Evolutionary conservation across 2,329 filamentous ascomycete genomes (phyloP).

Genomic region (Sphaerulina vaccinii): DNA sequence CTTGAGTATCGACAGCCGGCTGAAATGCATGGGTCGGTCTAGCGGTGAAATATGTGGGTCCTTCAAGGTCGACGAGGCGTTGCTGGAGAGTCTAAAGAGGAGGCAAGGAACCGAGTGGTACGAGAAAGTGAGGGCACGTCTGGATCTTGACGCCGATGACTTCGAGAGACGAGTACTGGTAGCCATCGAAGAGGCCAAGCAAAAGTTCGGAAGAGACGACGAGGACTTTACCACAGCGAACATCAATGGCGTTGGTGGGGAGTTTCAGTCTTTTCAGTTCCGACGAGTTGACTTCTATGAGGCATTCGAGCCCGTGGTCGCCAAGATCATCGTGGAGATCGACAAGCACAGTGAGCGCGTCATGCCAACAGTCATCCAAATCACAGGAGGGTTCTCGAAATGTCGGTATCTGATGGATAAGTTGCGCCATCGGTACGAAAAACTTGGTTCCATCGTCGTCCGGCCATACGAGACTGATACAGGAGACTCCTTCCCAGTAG

Average conservation of each 20-base stretch:
- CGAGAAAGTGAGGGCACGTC: background rate
- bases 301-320: constrained; percentile 12
- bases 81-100: constrained; percentile 1
- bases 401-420: constrained; percentile 13
- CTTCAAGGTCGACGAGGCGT: constrained; percentile 11
- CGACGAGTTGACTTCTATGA: background rate
- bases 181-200: constrained; percentile 13
- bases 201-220: background rate
- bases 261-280: background rate
- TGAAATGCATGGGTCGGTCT: constrained; percentile 9
- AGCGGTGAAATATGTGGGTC: constrained; percentile 20
- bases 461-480: constrained; percentile 6
- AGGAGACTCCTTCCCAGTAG: constrained; percentile 9
- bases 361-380: constrained; percentile 6
- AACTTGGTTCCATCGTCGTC: constrained; percentile 5
- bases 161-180: constrained; percentile 6
- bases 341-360: background rate
- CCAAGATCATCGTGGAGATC: constrained; percentile 1
- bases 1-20: constrained; percentile 4
- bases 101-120: constrained; percentile 1
- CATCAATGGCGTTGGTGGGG: background rate
- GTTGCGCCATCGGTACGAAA: constrained; percentile 6
- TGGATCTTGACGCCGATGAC: constrained; percentile 4
- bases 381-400: constrained; percentile 18
- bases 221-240: background rate